phyloP scores from a whole-genome alignment of 495 filamentous ascomycete genomes.

The Talaromyces adpressus region DNA sequence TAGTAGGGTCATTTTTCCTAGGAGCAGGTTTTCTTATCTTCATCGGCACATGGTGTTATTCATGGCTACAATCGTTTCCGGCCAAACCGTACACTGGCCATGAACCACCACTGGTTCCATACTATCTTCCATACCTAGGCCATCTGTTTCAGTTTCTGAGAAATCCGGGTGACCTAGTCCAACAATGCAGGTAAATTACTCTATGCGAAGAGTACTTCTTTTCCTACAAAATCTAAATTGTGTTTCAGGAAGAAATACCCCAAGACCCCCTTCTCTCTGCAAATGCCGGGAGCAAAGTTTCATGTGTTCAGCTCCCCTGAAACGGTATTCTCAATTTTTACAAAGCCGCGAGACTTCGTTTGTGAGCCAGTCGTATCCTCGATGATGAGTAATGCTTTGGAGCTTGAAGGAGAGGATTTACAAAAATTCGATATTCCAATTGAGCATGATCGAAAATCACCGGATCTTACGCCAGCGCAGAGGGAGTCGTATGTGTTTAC shows the following conservation, averaged over 20 bases:
- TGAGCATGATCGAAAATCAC: neutral
- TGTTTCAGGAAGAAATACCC: conserved; percentile 4
- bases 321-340: conserved; percentile 5
- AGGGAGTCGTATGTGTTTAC: conserved; percentile 2
- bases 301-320: conserved; percentile 9
- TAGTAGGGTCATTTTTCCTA: neutral
- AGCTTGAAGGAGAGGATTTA: neutral
- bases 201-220: neutral
- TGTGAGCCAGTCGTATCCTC: conserved; percentile 7
- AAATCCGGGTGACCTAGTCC: conserved; percentile 1
- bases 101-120: conserved; percentile 8
- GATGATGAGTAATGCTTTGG: conserved; percentile 10
- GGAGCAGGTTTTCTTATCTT: neutral
- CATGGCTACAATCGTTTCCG: neutral
- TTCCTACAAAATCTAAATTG: neutral
- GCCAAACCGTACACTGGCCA: neutral
- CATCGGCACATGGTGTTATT: neutral
- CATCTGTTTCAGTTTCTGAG: conserved; percentile 7
- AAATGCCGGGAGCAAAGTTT: conserved; percentile 9
- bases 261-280: conserved; percentile 3
- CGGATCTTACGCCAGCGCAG: neutral
- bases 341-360: conserved; percentile 2
- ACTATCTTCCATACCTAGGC: conserved; percentile 8
- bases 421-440: conserved; percentile 7
- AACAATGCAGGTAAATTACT: neutral